phyloP scores from a whole-genome alignment of 306 rosid species.

The Bauhinia variegata region DNA sequence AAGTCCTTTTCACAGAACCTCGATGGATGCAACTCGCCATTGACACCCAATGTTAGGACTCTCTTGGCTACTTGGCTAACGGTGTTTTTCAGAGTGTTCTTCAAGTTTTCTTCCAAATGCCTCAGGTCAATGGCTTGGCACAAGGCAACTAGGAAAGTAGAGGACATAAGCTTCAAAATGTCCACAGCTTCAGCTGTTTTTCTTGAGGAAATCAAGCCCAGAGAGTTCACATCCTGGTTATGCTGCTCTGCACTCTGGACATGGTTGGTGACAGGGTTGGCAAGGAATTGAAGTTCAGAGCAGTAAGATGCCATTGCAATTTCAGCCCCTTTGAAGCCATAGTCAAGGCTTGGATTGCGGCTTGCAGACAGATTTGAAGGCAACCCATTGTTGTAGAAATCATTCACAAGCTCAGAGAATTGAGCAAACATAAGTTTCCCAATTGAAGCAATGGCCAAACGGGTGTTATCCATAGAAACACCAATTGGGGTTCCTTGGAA shows the following conservation, averaged over 20 bases:
- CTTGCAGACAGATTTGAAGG: constrained; percentile 82
- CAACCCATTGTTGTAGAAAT: constrained; percentile 81
- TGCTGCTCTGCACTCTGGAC: constrained; percentile 97
- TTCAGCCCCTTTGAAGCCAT: constrained; percentile 88
- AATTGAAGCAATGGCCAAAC: constrained; percentile 78
- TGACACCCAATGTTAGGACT: constrained; percentile 55
- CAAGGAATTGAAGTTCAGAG: constrained; percentile 87
- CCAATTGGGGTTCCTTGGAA: constrained; percentile 97
- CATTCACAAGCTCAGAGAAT: constrained; percentile 93
- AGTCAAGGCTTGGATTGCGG: constrained; percentile 82
- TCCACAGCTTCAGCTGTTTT: constrained; percentile 84
- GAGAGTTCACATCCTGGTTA: constrained; percentile 91
- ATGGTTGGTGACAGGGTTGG: constrained; percentile 89
- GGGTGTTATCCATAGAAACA: constrained; percentile 91
- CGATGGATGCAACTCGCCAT: constrained; percentile 83
- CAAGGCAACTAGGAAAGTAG: constrained; percentile 78
- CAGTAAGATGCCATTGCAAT: constrained; percentile 97
- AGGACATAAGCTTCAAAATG: constrained; percentile 77
- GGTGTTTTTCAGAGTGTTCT: constrained; percentile 56
- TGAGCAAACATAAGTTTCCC: constrained; percentile 93
- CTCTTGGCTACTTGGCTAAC: constrained; percentile 76
- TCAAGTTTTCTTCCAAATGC: constrained; percentile 82
- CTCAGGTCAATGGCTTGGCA: constrained; percentile 90
- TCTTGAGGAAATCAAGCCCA: constrained; percentile 79
- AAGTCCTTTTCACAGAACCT: constrained; percentile 81